Evolutionary conservation across 192 early-diverging fungal species (phyloP), one percentile per base, ranked within the genome.

Genomic region (Spizellomyces punctatus): DNA sequence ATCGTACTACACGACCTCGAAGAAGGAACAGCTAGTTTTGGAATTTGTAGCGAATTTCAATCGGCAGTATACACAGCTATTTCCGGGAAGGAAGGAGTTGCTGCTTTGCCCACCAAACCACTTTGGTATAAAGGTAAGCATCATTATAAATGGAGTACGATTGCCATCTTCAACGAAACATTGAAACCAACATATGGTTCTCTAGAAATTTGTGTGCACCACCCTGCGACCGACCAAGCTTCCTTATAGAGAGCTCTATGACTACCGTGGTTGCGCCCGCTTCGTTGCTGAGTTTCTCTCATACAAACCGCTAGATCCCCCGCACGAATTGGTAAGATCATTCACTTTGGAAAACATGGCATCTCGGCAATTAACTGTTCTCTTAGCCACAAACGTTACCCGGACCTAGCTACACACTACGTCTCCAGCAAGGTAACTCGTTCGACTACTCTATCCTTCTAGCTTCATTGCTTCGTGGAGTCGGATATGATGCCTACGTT

Each of bases 401-500:
- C 1, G 82, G 81, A 0, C 86, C 86, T 46, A 78, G 79, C 0
- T 86, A 81, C 70, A 88, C 86, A 21, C 71, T 86, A 21, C 68
- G 67, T 16, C 55, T 86, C 7, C 86, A 88, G 68, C 57, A 66
- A 22, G 86, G 86, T 27, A 88, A 82, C 66, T 78, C 77, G 58
- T 88, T 86, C 56, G 86, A 88, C 63, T 79, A 81, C 63, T 75
- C 84, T 2, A 79, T 81, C 6, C 69, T 88, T 9, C 76, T 88
- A 16, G 79, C 78, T 17, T 86, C 84, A 4, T 78, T 88, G 0
- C 73, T 88, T 12, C 76, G 77, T 5, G 86, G 86, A 6, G 85
- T 84, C 7, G 86, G 86, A 2, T 88, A 86, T 72, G 86, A 88
- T 68, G 86, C 86, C 41, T 86, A 81, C 63, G 83, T 88, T 22